These are phyloP conservation scores for Cladosporium sphaerospermum DNA, from an alignment of 2,329 filamentous ascomycete genomes.

Conservation along the genomic window DNA sequence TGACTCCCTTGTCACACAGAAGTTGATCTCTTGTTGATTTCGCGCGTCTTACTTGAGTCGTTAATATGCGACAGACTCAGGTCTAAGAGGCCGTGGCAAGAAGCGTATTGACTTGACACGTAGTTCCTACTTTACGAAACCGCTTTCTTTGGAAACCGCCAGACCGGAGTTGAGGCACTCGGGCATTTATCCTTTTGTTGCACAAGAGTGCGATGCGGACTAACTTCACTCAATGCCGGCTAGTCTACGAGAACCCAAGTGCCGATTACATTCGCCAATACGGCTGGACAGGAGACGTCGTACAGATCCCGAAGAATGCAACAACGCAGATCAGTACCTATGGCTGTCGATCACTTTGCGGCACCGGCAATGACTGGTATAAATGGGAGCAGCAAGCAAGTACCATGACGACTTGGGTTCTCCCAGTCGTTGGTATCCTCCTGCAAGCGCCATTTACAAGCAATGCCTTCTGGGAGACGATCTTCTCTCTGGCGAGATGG, in stretches of 20 bases:
- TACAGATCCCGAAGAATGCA: conserved; percentile 17
- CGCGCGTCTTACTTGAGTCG: no score
- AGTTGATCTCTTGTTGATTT: no score
- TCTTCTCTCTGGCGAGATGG: conserved; percentile 33
- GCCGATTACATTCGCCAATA: not conserved
- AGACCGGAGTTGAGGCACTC: no score
- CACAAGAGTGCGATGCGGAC: conserved; percentile 1
- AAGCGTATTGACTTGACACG: no score
- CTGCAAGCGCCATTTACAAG: conserved; percentile 39
- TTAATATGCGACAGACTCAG: no score
- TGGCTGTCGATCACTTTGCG: conserved; percentile 33
- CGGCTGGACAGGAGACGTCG: conserved; percentile 17
- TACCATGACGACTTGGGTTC: conserved; percentile 37
- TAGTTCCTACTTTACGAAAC: no score
- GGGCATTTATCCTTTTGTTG: no score
- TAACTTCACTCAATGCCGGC: conserved; percentile 6
- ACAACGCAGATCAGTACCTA: conserved; percentile 28
- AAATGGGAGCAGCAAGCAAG: conserved; percentile 27
- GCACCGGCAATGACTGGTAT: conserved; percentile 28
- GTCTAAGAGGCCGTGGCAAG: no score
- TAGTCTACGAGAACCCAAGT: conserved; percentile 2
- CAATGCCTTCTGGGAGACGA: conserved; percentile 32
- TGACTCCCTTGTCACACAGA: no score
- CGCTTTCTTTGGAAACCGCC: no score
- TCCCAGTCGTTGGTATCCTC: conserved; percentile 34